Evolutionary conservation across 805 yeast genomes (phyloP), one percentile per base, ranked within the genome.

Genomic region (Ogataea dorogensis): DNA sequence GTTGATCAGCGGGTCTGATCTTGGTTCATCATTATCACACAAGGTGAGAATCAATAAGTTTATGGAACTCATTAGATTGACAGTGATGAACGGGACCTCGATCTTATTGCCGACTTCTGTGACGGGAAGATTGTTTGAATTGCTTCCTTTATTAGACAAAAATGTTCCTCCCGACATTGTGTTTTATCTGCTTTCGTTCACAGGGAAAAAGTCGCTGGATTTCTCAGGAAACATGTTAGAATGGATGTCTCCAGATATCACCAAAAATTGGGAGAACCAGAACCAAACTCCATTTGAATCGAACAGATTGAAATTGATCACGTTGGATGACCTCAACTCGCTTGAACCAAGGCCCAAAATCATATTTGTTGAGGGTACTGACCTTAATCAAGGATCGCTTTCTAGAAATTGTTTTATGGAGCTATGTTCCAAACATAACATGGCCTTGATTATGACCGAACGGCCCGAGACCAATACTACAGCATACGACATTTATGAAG

Each of bases 191-290:
- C 63, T 85, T n/a, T 78, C 95, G 3, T 80, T 78, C 50, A 79
- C 88, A 0, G 94, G 93, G 17, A 77, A 87, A 3, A 79, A 91
- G 51, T 71, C 82, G 4, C 59, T 93, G 38, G 73, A 82, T 17
- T 86, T 84, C 54, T 96, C 97, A 0, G 76, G 86, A 10, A 83
- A 88, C 38, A 84, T 93, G 81, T 63, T 91, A 18, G 98, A 93
- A 64, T 93, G 98, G 98, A 83, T 93, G 88, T 79, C 95, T 0
- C 75, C 91, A 0, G 72, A 81, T n/a, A 72, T 88, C n/a, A 74
- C 86, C 17, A 82, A 84, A 49, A 83, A 79, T 29, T 88, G 96
- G 91, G 95, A 87, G 52, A 81, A 79, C 35, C 74, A 73, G 40
- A 80, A 80, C 36, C 74, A 73, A 36, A 73, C 82, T 2, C 96